Conservation (phyloP, 371 early-diverging fungal genomes). For the Chytridium lagenaria region DNA sequence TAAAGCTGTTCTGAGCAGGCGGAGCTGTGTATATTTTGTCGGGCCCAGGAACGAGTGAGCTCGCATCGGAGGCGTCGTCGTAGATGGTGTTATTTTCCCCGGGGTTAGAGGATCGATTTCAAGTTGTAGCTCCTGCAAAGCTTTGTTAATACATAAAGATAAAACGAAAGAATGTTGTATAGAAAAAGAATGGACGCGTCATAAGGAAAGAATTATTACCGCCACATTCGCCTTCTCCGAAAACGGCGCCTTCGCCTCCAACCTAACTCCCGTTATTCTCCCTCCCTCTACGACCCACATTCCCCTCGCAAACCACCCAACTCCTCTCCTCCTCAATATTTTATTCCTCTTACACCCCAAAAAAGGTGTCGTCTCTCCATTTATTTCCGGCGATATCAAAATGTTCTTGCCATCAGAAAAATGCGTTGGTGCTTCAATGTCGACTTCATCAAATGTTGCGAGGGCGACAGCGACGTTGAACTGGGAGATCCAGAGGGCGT, state of each 20-base stretch:
- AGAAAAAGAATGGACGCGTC: no score
- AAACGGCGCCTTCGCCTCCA: slow-evolving; percentile 4
- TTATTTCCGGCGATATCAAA: background rate
- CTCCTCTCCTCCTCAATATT: background rate
- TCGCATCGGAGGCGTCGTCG: background rate
- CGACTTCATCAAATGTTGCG: slow-evolving; percentile 12
- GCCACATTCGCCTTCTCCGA: background rate
- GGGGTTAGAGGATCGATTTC: slow-evolving; percentile 14
- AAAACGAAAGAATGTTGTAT: no score
- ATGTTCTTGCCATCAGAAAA: background rate
- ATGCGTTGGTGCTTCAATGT: slow-evolving; percentile 15
- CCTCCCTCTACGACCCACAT: background rate
- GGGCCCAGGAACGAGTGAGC: background rate
- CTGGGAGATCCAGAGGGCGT: slow-evolving; percentile 1
- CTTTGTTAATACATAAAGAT: background rate
- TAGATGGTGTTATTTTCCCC: background rate
- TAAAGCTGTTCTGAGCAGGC: background rate
- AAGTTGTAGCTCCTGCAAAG: background rate
- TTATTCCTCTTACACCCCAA: background rate
- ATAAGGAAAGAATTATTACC: slow-evolving; percentile 1
- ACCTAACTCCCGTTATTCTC: background rate
- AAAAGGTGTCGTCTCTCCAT: background rate
- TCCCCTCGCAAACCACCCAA: slow-evolving; percentile 6
- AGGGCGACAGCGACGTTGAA: slow-evolving; percentile 9
- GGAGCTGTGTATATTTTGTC: background rate